Base-by-base conservation (phyloP, 768 basidiomycete species). In the Termitomyces sp. region DNA sequence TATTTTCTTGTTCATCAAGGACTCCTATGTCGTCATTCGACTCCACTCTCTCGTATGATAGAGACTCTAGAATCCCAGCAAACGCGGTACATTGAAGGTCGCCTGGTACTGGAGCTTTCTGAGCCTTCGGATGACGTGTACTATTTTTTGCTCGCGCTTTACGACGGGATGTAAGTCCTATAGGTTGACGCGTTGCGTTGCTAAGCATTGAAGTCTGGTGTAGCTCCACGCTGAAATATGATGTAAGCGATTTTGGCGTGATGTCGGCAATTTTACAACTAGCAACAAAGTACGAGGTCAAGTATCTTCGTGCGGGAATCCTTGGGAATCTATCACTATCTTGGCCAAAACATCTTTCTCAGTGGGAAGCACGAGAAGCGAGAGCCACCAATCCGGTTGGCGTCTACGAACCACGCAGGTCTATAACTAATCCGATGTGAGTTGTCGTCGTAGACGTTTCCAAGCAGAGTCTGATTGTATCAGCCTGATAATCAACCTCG, bases 1-100 rank as follows among this genome's bases (percentile, higher is more conserved):
- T 88, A 86, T 63, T 90, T 90, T 64, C 66, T 87, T 53, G 83
- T 90, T 2, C 89, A 90, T 65, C 73, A 71, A 59, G 84, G 87
- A 12, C 68, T 90, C 14, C 70, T 91, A 14, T 77, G 72, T 50
- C 81, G 84, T 9, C 87, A 88, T 61, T 90, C 88, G 0, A 61
- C 64, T 1, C 74, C 81, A 35, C 67, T 90, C 5, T 62, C 66
- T 22, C 66, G 74, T 14, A 68, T 74, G 48, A 71, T 81, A 35
- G 64, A 70, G 5, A 63, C 67, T 22, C 59, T 73, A 26, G 65
- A 73, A 58, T 55, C 55, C 40, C 56, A 57, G 22, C 55, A 41
- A 60, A 53, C 50, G 55, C 62, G 60, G 48, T 51, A 68, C n/a
- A 68, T 89, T 37, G 84, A 88, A 65, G 85, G 80, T 2, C 76